A percentile compares a stretch with the other conserved stretches of the same genome.
Evolutionary conservation across 139 green algal species (phyloP).

Genomic region (Yamagishiella unicocca): DNA sequence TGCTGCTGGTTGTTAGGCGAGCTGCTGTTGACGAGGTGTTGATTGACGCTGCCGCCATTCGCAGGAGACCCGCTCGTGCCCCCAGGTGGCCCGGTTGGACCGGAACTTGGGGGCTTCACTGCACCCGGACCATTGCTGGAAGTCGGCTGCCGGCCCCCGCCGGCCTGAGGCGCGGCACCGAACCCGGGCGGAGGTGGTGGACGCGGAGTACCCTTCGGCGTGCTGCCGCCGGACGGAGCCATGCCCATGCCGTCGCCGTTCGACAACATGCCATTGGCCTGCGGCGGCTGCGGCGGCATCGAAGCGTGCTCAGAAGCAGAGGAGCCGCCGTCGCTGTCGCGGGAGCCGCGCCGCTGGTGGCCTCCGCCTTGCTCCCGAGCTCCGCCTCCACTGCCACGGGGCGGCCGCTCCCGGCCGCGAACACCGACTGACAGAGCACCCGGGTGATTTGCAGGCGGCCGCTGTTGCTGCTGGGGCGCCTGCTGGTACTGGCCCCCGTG

Average conservation of each 20-base stretch:
- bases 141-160: neutral
- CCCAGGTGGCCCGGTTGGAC: neutral
- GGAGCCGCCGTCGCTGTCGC: conserved; percentile 36
- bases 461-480: conserved; percentile 10
- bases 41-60: neutral
- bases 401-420: neutral
- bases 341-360: conserved; percentile 30
- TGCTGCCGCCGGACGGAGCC: neutral
- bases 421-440: neutral
- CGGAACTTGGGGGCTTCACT: neutral
- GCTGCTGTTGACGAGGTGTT: neutral
- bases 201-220: neutral
- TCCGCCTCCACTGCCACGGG: conserved; percentile 10
- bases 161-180: neutral
- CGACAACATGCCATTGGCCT: neutral
- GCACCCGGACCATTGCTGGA: neutral
- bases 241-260: neutral
- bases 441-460: neutral
- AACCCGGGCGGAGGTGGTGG: conserved; percentile 36
- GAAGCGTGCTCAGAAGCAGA: neutral
- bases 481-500: conserved; percentile 4
- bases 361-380: neutral
- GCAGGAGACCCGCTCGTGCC: neutral
- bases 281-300: neutral
- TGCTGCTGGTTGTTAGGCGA: neutral